Percentiles rank a stretch among this genome's conserved stretches.
phyloP scores from a whole-genome alignment of 2,329 filamentous ascomycete species.

The Aquanectria penicillioides region DNA sequence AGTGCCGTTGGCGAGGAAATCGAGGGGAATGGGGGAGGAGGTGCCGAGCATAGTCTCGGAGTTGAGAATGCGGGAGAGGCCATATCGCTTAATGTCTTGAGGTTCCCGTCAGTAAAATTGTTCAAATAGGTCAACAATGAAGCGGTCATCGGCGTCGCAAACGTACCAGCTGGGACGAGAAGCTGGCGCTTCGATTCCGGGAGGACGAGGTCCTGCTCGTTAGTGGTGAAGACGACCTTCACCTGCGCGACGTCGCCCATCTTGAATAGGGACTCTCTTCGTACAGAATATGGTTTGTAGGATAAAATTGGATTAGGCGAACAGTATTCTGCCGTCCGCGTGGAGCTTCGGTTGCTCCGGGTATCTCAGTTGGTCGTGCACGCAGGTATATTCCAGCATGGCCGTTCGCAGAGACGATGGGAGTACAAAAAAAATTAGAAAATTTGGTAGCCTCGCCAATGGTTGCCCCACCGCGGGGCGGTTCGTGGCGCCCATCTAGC shows the following conservation, averaged over 20 bases:
- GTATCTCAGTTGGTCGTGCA: slow-evolving; percentile 29
- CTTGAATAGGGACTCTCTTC: slow-evolving; percentile 12
- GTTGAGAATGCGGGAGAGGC: slow-evolving; percentile 75
- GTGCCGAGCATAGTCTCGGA: slow-evolving; percentile 77
- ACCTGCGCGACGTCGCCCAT: slow-evolving; percentile 64
- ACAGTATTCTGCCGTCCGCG: not conserved
- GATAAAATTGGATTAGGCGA: not conserved
- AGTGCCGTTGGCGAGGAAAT: slow-evolving; percentile 94
- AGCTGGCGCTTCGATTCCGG: slow-evolving; percentile 70
- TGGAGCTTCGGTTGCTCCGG: slow-evolving; percentile 22
- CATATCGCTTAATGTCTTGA: slow-evolving; percentile 74
- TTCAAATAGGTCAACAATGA: not conserved
- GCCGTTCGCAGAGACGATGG: slow-evolving; percentile 27
- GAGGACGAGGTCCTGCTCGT: slow-evolving; percentile 69
- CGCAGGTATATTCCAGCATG: slow-evolving; percentile 8
- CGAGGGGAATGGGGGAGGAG: slow-evolving; percentile 77
- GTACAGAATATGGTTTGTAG: not conserved
- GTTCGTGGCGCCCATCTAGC: not conserved
- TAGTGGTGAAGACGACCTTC: slow-evolving; percentile 75
- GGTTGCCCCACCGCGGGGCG: slow-evolving; percentile 37
- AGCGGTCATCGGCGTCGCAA: not conserved
- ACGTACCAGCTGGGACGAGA: slow-evolving; percentile 68
- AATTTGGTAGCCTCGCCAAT: slow-evolving; percentile 40
- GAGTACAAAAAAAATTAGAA: slow-evolving; percentile 40
- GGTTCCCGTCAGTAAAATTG: not conserved